These are phyloP conservation scores for Lindgomyces ingoldianus DNA, from an alignment of 495 filamentous ascomycete genomes.

Conservation along the genomic window DNA sequence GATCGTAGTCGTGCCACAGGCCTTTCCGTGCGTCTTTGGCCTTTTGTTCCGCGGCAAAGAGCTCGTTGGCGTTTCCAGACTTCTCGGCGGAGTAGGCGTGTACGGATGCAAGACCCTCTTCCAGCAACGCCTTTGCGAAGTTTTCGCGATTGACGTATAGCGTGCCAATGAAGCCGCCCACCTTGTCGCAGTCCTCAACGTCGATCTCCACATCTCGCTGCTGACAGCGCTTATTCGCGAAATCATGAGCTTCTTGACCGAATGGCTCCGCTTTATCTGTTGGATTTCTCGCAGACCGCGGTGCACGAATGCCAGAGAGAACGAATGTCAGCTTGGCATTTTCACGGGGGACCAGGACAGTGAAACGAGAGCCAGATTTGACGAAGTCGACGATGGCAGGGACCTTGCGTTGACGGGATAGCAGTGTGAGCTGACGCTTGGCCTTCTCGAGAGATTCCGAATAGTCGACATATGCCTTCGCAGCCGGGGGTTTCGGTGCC, in stretches of 20 bases:
- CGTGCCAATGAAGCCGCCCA: conserved; percentile 94
- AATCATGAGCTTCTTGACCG: conserved; percentile 89
- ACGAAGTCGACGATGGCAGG: conserved; percentile 96
- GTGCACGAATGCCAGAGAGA: conserved; percentile 90
- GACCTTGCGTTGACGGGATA: conserved; percentile 88
- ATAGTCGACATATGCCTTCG: conserved; percentile 80
- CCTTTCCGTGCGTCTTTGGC: conserved; percentile 87
- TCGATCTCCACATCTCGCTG: conserved; percentile 98
- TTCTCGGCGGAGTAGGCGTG: conserved; percentile 96
- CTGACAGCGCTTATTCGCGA: conserved; percentile 81
- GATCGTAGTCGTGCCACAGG: conserved; percentile 92
- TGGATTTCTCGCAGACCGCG: conserved; percentile 76
- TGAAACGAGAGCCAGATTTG: conserved; percentile 93
- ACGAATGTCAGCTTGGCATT: conserved; percentile 94
- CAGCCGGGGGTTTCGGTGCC: conserved; percentile 78
- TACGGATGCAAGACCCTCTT: conserved; percentile 89
- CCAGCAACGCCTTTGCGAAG: conserved; percentile 89
- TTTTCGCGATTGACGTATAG: conserved; percentile 94
- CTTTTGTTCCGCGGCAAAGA: conserved; percentile 79
- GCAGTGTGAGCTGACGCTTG: conserved; percentile 82
- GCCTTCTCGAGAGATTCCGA: conserved; percentile 93
- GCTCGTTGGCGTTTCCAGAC: conserved; percentile 82
- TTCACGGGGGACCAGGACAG: conserved; percentile 86
- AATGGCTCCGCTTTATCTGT: conserved; percentile 88
- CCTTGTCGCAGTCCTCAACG: conserved; percentile 91